A percentile compares a stretch with the other conserved stretches of the same genome.
Conservation (phyloP, 2,329 filamentous ascomycete species). For the Apiospora pterosperma region DNA sequence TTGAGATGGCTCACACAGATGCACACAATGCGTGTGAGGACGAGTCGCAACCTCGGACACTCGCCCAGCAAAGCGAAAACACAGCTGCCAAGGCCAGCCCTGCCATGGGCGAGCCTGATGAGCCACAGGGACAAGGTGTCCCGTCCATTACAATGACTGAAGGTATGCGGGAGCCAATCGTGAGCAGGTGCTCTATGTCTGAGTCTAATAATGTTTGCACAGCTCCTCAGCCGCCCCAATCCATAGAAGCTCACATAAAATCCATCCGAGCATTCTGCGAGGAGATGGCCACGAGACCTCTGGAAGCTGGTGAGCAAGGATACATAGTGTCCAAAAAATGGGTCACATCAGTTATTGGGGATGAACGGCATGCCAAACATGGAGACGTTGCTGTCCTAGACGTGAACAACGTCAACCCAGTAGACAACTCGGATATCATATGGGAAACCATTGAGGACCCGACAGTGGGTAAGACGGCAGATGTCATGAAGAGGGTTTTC, state of each 20-base stretch:
- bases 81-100: conserved; percentile 11
- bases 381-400: conserved; percentile 48
- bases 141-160: conserved; percentile 6
- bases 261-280: conserved; percentile 63
- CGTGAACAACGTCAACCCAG: conserved; percentile 63
- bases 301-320: conserved; percentile 70
- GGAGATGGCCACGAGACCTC: conserved; percentile 46
- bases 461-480: conserved; percentile 24
- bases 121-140: not conserved
- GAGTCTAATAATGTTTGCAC: not conserved
- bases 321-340: conserved; percentile 78
- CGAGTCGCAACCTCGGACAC: conserved; percentile 10
- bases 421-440: conserved; percentile 85
- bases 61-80: conserved; percentile 6
- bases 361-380: conserved; percentile 56
- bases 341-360: conserved; percentile 69
- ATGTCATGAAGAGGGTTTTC: conserved; percentile 47
- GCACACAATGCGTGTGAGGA: conserved; percentile 5
- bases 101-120: not conserved
- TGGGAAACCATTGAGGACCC: conserved; percentile 54
- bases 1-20: conserved; percentile 40
- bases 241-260: conserved; percentile 69
- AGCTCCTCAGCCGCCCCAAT: conserved; percentile 25
- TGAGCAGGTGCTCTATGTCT: not conserved
- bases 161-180: not conserved